Conservation (phyloP, 2,329 filamentous ascomycete genomes). For the Zasmidium cellare region DNA sequence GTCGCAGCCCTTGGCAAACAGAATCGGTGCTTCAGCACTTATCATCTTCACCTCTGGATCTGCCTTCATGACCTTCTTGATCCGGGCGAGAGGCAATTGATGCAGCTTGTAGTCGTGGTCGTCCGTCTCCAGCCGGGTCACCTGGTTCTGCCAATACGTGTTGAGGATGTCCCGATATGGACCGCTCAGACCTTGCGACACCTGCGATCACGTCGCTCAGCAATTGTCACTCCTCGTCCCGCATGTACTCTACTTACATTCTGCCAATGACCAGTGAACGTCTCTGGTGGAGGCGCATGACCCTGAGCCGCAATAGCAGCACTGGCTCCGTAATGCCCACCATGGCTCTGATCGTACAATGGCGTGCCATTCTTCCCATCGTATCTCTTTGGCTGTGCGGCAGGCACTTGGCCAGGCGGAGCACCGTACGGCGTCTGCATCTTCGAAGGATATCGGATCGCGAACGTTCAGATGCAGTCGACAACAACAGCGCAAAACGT, state of each 20-base stretch:
- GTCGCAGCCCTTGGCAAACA: constrained; percentile 97
- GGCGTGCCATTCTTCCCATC: constrained; percentile 53
- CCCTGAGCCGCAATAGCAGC: constrained; percentile 79
- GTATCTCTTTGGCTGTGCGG: constrained; percentile 44
- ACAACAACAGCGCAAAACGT: constrained; percentile 1
- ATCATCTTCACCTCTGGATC: constrained; percentile 99
- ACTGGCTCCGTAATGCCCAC: constrained; percentile 51
- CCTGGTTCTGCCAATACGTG: constrained; percentile 98
- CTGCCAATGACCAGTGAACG: constrained; percentile 92
- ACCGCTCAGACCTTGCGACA: constrained; percentile 90
- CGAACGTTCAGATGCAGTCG: not conserved
- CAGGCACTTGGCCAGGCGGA: constrained; percentile 30
- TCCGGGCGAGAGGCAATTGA: constrained; percentile 92
- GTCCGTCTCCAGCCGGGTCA: constrained; percentile 91
- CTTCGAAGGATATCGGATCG: not conserved
- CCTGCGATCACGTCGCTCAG: constrained; percentile 51
- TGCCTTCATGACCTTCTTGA: constrained; percentile 99
- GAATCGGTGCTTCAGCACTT: constrained; percentile 92
- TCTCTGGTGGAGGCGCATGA: constrained; percentile 82
- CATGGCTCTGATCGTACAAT: constrained; percentile 46
- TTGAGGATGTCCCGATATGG: constrained; percentile 96
- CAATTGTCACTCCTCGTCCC: constrained; percentile 6
- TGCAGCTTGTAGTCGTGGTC: constrained; percentile 98
- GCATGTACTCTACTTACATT: constrained; percentile 65
- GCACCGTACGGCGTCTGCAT: constrained; percentile 35